Base-by-base conservation (phyloP, 306 rosid genomes). In the Phaseolus lunatus region DNA sequence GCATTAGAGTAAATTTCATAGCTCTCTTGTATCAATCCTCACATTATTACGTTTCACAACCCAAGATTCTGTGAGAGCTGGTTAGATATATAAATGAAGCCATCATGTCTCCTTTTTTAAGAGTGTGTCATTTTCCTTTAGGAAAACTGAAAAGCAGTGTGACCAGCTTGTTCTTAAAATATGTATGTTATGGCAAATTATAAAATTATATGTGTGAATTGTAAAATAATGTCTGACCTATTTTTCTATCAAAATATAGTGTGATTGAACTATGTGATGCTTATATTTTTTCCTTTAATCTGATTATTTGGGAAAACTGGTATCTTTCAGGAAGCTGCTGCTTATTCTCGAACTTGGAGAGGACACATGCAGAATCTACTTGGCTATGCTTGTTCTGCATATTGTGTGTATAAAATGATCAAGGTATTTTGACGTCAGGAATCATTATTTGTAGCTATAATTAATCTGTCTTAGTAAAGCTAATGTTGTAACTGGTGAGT, bases 301-400 rank as follows among this genome's bases (percentile, higher is more conserved):
- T 61, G 33, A 70, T 61, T 15, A 45, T 61, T 47, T 24, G 58
- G 80, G 80, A 29, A 84, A 57, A 64, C 50, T 78, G 31, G 67
- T 78, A 85, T 47, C 69, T 85, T 81, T 84, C 88, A 95, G 99
- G 99, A 92, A 83, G 99, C 99, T 80, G 99, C 97, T 70, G 89
- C 97, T 57, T 95, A 90, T 89, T 95, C 97, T 77, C 92, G 97
- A 78, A 95, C 99, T 47, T 95, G 97, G 99, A 90, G 78, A 85
- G 99, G 99, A 73, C 99, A 95, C 84, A 83, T 91, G 97, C 97
- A 90, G 88, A 95, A 95, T 85, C 87, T 95, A 37, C 97, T 92
- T 73, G 99, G 99, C 84, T 95, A 92, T 84, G 99, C 96, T 73
- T 95, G 99, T 80, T 95, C 99, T 2, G 69, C 87, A n/a, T 95